Evolutionary conservation across 2,329 filamentous ascomycete species (phyloP).

Genomic region (Trichoderma cornu-damae): DNA sequence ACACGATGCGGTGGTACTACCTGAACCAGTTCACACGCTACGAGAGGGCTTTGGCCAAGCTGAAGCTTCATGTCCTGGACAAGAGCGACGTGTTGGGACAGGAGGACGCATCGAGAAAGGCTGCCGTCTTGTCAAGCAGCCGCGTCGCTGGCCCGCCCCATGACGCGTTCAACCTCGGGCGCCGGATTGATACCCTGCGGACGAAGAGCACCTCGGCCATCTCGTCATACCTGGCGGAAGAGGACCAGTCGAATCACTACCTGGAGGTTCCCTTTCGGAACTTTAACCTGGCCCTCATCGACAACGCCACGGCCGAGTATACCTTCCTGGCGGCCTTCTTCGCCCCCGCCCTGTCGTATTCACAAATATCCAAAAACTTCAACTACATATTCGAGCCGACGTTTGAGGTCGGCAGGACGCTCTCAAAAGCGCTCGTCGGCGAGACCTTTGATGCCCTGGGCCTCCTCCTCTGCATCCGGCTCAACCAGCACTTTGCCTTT

Average conservation of each 20-base stretch:
- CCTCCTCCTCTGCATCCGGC: conserved; percentile 79
- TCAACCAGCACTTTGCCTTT: conserved; percentile 93
- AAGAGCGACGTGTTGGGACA: conserved; percentile 77
- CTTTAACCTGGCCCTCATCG: conserved; percentile 88
- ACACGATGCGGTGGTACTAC: conserved; percentile 99
- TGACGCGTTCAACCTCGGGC: conserved; percentile 84
- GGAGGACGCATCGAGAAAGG: conserved; percentile 65
- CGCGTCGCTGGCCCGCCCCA: conserved; percentile 55
- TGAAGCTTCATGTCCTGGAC: conserved; percentile 78
- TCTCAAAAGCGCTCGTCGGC: conserved; percentile 72
- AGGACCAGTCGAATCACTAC: conserved; percentile 79
- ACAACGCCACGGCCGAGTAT: conserved; percentile 93
- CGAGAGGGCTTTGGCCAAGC: conserved; percentile 72
- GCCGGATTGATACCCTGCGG: conserved; percentile 76
- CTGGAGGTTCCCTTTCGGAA: conserved; percentile 88
- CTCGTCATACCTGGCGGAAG: conserved; percentile 84
- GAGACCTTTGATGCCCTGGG: conserved; percentile 80
- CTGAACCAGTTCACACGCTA: conserved; percentile 86
- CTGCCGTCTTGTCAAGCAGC: conserved; percentile 49
- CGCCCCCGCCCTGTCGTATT: conserved; percentile 66
- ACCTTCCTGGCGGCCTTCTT: conserved; percentile 91
- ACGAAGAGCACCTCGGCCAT: conserved; percentile 69
- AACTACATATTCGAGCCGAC: conserved; percentile 84
- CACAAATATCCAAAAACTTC: conserved; percentile 77
- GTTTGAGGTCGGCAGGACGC: conserved; percentile 70